phyloP scores from a whole-genome alignment of 768 basidiomycete genomes.

The Crepidotus variabilis region DNA sequence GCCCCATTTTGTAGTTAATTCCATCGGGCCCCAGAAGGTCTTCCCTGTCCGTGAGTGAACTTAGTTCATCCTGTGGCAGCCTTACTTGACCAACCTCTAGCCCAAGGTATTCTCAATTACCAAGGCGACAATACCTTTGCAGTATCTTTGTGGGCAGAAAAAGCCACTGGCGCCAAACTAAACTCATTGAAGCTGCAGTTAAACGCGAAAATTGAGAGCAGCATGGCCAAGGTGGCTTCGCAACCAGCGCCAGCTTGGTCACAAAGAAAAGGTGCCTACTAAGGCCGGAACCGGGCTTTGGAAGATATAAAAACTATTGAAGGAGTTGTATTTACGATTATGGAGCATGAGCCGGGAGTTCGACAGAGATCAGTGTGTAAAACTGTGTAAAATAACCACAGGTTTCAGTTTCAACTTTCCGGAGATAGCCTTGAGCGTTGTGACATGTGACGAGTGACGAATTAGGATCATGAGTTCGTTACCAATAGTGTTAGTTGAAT shows the following conservation, averaged over 20 bases:
- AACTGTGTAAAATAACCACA: too few species aligned
- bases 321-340: too few species aligned
- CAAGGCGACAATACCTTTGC: constrained; percentile 44
- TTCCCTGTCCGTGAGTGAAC: constrained; percentile 41
- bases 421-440: too few species aligned
- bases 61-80: constrained; percentile 22
- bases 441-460: too few species aligned
- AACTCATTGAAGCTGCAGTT: constrained; percentile 32
- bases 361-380: too few species aligned
- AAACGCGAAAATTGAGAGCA: constrained; percentile 35
- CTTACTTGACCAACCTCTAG: constrained; percentile 32
- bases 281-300: constrained; percentile 26
- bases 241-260: not conserved
- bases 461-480: too few species aligned
- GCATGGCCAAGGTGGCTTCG: constrained; percentile 1
- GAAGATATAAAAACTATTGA: too few species aligned
- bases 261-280: not conserved
- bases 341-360: too few species aligned
- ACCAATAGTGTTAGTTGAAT: too few species aligned
- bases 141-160: constrained; percentile 44
- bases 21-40: constrained; percentile 37
- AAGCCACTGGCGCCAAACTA: constrained; percentile 36
- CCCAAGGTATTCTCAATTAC: constrained; percentile 49
- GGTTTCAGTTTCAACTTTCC: too few species aligned
- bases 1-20: constrained; percentile 26